Evolutionary conservation across 2,329 filamentous ascomycete species (phyloP).

Genomic region (Hawksworthiomyces lignivorus): DNA sequence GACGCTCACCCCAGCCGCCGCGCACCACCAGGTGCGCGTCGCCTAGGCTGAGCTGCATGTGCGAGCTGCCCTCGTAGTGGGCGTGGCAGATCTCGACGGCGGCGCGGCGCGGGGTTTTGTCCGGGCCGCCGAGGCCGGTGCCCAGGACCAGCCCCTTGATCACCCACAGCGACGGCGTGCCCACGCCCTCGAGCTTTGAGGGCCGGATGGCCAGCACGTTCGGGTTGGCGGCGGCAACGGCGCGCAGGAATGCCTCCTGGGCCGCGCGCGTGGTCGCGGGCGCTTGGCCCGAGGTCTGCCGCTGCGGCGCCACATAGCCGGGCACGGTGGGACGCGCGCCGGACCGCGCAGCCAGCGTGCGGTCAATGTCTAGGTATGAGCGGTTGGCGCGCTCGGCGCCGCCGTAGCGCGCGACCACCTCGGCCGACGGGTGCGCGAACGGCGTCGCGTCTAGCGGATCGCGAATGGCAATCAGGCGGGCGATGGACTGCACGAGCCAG

Average conservation of each 20-base stretch:
- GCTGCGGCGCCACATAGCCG: slow-evolving; percentile 28
- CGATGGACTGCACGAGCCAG: slow-evolving; percentile 29
- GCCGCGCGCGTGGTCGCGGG: slow-evolving; percentile 7
- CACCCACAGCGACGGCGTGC: slow-evolving; percentile 23
- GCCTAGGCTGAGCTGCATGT: slow-evolving; percentile 28
- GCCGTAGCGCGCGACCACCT: slow-evolving; percentile 19
- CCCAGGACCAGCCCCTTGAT: not conserved
- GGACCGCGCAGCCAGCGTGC: slow-evolving; percentile 14
- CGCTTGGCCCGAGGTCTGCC: slow-evolving; percentile 25
- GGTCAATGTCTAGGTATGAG: slow-evolving; percentile 5
- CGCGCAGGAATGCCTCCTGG: slow-evolving; percentile 21
- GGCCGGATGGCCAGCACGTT: slow-evolving; percentile 18
- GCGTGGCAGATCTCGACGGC: slow-evolving; percentile 30
- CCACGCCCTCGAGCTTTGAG: slow-evolving; percentile 26
- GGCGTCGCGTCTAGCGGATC: slow-evolving; percentile 26
- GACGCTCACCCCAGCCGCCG: slow-evolving; percentile 33
- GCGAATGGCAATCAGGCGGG: slow-evolving; percentile 23
- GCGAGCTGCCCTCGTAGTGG: slow-evolving; percentile 31
- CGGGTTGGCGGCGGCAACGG: slow-evolving; percentile 19
- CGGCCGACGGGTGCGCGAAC: slow-evolving; percentile 16
- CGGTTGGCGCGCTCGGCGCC: not conserved
- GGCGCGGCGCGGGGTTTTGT: slow-evolving; percentile 10
- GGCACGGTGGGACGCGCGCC: slow-evolving; percentile 26
- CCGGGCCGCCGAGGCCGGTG: slow-evolving; percentile 4
- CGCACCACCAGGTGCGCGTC: slow-evolving; percentile 29